phyloP scores from a whole-genome alignment of 192 early-diverging fungal species.

The Gamsiella multidivaricata region DNA sequence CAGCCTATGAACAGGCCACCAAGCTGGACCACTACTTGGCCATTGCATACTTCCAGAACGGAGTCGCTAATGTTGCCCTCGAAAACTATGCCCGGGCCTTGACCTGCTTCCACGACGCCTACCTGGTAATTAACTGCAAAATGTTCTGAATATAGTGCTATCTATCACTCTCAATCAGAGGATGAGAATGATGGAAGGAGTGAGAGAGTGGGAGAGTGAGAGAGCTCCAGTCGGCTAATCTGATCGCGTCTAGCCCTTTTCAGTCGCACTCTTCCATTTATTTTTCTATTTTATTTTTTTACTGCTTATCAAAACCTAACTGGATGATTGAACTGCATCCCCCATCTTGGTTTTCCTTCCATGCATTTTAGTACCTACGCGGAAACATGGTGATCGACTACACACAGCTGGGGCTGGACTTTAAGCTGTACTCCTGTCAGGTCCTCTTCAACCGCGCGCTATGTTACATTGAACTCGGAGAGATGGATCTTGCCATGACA shows the following conservation, averaged over 20 bases:
- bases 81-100: slow-evolving; percentile 78
- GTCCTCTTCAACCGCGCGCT: slow-evolving; percentile 94
- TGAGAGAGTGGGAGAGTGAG: too few relatives aligned
- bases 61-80: slow-evolving; percentile 81
- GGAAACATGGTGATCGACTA: slow-evolving; percentile 94
- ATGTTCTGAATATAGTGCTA: too few relatives aligned
- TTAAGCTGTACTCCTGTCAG: slow-evolving; percentile 91
- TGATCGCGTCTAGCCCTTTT: not conserved
- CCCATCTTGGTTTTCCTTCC: not conserved
- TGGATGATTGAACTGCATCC: too few relatives aligned
- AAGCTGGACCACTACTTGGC: slow-evolving; percentile 89
- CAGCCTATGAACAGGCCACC: slow-evolving; percentile 78
- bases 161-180: too few relatives aligned
- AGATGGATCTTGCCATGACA: slow-evolving; percentile 73
- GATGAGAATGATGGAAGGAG: too few relatives aligned
- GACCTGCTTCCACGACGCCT: slow-evolving; percentile 84
- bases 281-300: slow-evolving; percentile 9
- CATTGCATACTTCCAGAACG: slow-evolving; percentile 93
- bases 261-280: too few relatives aligned
- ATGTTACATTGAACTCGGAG: slow-evolving; percentile 81
- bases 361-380: slow-evolving; percentile 66
- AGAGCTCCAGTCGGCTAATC: too few relatives aligned
- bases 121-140: slow-evolving; percentile 62
- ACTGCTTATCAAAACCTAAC: too few relatives aligned
- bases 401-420: slow-evolving; percentile 90